Conservation (phyloP, 108 stramenopile genomes). For the Discostella stelligeroides region DNA sequence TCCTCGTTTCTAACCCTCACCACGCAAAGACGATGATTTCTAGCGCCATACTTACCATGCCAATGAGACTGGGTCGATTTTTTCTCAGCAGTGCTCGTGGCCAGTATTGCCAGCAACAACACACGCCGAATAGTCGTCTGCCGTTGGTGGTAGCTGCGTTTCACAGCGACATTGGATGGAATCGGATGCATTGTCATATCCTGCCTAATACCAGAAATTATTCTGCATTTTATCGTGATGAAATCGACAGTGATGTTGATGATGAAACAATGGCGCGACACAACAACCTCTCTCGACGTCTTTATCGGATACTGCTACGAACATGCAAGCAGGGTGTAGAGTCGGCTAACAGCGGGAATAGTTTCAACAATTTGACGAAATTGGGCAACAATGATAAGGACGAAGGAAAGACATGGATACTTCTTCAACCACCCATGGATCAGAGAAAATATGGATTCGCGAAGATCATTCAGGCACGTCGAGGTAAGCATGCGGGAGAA, state of each 20-base stretch:
- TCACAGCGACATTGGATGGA: too few relatives aligned
- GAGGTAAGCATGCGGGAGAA: constrained; percentile 20
- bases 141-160: too few relatives aligned
- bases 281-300: constrained; percentile 32
- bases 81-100: too few relatives aligned
- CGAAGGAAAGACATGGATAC: constrained; percentile 17
- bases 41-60: too few relatives aligned
- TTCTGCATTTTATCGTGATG: neutral
- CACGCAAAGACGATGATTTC: too few relatives aligned
- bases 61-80: too few relatives aligned
- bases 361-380: neutral
- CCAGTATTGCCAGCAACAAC: too few relatives aligned
- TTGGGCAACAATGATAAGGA: neutral
- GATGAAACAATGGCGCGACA: constrained; percentile 30
- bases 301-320: constrained; percentile 37
- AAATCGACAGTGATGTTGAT: neutral
- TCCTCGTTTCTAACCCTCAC: too few relatives aligned
- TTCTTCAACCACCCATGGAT: constrained; percentile 47
- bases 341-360: constrained; percentile 9
- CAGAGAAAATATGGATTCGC: constrained; percentile 43
- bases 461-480: constrained; percentile 19
- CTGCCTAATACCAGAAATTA: too few relatives aligned
- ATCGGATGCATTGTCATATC: too few relatives aligned
- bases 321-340: constrained; percentile 20
- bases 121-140: too few relatives aligned